These are phyloP conservation scores for Mycena amicta DNA, from an alignment of 768 basidiomycete genomes.

Conservation along the genomic window DNA sequence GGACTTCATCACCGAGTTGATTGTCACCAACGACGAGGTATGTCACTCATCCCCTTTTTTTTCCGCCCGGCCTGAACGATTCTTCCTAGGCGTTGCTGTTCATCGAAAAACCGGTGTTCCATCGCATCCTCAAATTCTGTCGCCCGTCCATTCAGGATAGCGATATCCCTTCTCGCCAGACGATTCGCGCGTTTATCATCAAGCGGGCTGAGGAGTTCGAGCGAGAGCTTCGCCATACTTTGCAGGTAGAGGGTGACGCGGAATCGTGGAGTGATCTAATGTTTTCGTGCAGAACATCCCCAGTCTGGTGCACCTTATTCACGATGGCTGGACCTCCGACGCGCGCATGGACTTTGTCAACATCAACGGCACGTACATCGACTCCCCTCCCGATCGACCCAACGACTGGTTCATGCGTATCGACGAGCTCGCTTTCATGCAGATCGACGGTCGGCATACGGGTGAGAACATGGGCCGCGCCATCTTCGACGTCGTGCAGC, in stretches of 20 bases:
- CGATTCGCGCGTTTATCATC: neutral
- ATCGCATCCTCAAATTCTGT: neutral
- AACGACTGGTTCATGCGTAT: constrained; percentile 16
- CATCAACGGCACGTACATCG: constrained; percentile 21
- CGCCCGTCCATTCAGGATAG: neutral
- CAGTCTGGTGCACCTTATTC: constrained; percentile 8
- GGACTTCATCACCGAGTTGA: neutral
- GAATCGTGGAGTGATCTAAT: neutral
- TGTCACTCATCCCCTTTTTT: neutral
- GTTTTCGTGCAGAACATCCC: neutral
- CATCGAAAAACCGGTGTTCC: neutral
- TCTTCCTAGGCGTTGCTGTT: neutral
- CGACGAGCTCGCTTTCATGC: constrained; percentile 16
- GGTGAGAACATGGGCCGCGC: constrained; percentile 4
- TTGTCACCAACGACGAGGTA: neutral
- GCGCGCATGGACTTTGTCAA: constrained; percentile 20
- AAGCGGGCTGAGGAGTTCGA: neutral
- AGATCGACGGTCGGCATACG: constrained; percentile 11
- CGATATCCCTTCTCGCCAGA: constrained; percentile 6
- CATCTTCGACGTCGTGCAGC: constrained; percentile 8
- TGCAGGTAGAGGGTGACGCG: neutral
- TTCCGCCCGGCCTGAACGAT: neutral
- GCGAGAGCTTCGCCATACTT: neutral
- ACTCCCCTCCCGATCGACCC: neutral
- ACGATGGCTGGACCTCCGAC: constrained; percentile 22